Evolutionary conservation across 257 asterid genomes (phyloP), one percentile per base, ranked within the genome.

Genomic region (Scutellaria baicalensis): DNA sequence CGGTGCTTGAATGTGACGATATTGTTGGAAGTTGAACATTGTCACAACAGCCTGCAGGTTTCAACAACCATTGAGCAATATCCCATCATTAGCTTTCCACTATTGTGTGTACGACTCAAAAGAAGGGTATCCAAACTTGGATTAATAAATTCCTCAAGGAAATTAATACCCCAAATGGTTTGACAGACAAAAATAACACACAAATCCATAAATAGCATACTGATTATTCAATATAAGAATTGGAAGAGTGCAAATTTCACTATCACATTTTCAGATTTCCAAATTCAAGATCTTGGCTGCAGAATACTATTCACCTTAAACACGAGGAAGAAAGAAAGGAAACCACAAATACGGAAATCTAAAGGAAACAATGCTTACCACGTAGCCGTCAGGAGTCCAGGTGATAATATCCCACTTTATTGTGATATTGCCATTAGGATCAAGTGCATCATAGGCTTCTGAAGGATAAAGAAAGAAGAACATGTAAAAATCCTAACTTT

Each of bases 391-490:
- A 0, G 96, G 80, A 4, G 96, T 79, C 98, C 97, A 93, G 59
- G 44, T 71, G 70, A 89, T 80, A 56, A 91, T 39, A 76, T 91
- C 96, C 93, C 95, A 89, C 79, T 89, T 89, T 17, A 89, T 79
- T 49, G 96, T 89, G 80, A 91, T 83, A 75, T 89, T 89, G 33
- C 97, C 95, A 68, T 83, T 84, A 18, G 97, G 97, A 79, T 91
- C 96, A 61, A 89, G 95, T 8, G 97, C 82, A 64, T 91, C 97
- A 66, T 84, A 91, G 61, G 97, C 95, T 66, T 89, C 96, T 91
- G 85, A 52, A 71, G 59, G 18, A 66, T 33, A 54, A 27, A 66
- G 42, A 21, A 70, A 10, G 55, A 17, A 47, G 31, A 64, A 81
- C 60, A 21, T n/a, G 35, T 35, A 11, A 72, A 35, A 3, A 16